Evolutionary conservation across 2,329 filamentous ascomycete species (phyloP).

Genomic region (Ophiostoma piceae): DNA sequence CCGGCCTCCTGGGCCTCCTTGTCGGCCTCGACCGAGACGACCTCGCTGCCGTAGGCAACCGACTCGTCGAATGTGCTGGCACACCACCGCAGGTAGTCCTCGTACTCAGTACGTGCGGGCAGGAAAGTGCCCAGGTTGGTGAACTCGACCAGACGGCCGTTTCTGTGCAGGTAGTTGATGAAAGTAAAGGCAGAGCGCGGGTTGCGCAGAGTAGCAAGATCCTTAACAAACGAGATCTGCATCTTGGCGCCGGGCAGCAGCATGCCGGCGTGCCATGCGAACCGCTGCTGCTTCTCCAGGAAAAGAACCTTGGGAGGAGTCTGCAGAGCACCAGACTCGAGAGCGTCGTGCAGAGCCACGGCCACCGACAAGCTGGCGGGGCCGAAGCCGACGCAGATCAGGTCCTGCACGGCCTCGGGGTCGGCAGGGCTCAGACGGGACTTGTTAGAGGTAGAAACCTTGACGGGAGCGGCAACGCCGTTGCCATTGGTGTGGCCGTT

Average conservation of each 20-base stretch:
- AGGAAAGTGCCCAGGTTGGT: constrained; percentile 87
- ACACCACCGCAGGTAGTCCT: constrained; percentile 94
- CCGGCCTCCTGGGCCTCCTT: constrained; percentile 29
- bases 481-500: constrained; percentile 11
- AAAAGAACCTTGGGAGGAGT: constrained; percentile 69
- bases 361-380: constrained; percentile 86
- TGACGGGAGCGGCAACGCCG: not conserved
- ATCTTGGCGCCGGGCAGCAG: constrained; percentile 87
- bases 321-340: constrained; percentile 48
- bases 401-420: constrained; percentile 65
- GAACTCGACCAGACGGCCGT: constrained; percentile 79
- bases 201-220: constrained; percentile 82
- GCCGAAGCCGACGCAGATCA: constrained; percentile 88
- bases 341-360: constrained; percentile 78
- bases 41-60: constrained; percentile 73
- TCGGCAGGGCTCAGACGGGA: constrained; percentile 21
- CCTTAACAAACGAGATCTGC: constrained; percentile 98
- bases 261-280: constrained; percentile 95
- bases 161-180: constrained; percentile 82
- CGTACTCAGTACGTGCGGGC: constrained; percentile 80
- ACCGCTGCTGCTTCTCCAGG: constrained; percentile 75
- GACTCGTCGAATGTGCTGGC: constrained; percentile 68
- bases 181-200: constrained; percentile 91
- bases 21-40: constrained; percentile 61
- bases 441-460: not conserved